Conservation (phyloP, 139 green algal genomes). For the Klebsormidium nitens region DNA sequence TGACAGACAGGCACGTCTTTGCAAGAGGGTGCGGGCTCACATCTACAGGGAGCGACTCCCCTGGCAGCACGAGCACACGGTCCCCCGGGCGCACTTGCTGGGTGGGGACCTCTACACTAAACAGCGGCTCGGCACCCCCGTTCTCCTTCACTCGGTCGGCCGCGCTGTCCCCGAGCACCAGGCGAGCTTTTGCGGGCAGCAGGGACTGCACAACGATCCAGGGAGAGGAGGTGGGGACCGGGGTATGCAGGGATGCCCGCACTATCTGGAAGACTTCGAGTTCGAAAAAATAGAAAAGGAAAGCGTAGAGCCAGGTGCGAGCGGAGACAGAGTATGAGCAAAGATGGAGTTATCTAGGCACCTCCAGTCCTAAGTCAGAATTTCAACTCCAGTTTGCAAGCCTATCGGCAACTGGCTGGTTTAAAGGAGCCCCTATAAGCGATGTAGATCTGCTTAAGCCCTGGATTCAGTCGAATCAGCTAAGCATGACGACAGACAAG, state of each 20-base stretch:
- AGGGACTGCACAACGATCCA: slow-evolving; percentile 54
- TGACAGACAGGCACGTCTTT: too few species aligned
- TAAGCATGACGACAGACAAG: too few species aligned
- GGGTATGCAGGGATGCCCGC: neutral
- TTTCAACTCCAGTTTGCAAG: too few species aligned
- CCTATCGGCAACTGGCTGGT: too few species aligned
- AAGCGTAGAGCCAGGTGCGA: too few species aligned
- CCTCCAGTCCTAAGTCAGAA: too few species aligned
- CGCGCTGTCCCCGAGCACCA: slow-evolving; percentile 58
- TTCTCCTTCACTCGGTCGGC: neutral
- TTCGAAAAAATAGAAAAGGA: slow-evolving; percentile 7
- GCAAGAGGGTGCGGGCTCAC: slow-evolving; percentile 7
- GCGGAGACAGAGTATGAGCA: too few species aligned
- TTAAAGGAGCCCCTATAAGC: too few species aligned
- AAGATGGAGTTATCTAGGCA: too few species aligned
- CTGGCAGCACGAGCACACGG: slow-evolving; percentile 75
- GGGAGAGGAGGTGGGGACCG: neutral
- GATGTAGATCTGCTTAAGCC: too few species aligned
- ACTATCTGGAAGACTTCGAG: neutral
- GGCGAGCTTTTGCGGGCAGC: slow-evolving; percentile 58
- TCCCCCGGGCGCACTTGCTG: slow-evolving; percentile 50
- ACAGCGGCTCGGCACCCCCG: neutral
- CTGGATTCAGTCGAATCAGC: too few species aligned
- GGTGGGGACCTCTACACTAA: slow-evolving; percentile 23
- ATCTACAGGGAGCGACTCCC: slow-evolving; percentile 84